A percentile compares a stretch with the other conserved stretches of the same genome.
Conservation (phyloP, 2,329 filamentous ascomycete species). For the Fusarium nodosum region DNA sequence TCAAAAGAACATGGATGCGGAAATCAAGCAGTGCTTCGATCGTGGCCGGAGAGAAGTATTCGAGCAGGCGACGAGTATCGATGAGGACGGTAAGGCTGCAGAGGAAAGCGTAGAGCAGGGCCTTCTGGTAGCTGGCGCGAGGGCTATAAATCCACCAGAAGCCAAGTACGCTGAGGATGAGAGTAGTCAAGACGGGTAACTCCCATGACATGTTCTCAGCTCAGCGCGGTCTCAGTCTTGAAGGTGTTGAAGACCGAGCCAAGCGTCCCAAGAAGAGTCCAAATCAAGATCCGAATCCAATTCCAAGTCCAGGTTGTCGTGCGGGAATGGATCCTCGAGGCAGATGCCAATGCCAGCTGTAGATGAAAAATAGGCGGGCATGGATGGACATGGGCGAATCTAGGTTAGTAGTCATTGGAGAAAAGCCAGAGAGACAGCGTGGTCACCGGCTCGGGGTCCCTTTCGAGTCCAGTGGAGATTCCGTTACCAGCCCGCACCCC, state of each 20-base stretch:
- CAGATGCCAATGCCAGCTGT: constrained; percentile 45
- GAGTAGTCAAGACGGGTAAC: constrained; percentile 57
- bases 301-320: constrained; percentile 37
- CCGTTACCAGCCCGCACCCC: too few species aligned
- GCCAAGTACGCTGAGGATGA: constrained; percentile 57
- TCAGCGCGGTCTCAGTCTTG: constrained; percentile 52
- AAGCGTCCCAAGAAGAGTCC: constrained; percentile 36
- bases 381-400: too few species aligned
- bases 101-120: constrained; percentile 52
- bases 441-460: too few species aligned
- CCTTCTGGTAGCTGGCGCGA: constrained; percentile 52
- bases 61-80: constrained; percentile 51
- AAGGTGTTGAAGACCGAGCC: constrained; percentile 44
- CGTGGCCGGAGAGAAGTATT: constrained; percentile 50
- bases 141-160: constrained; percentile 56
- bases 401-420: too few species aligned
- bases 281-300: constrained; percentile 23
- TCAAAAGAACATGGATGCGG: constrained; percentile 62
- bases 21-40: constrained; percentile 56
- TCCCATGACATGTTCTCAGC: constrained; percentile 62
- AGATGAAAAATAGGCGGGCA: too few species aligned
- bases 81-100: constrained; percentile 53
- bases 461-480: too few species aligned
- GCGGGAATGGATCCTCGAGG: constrained; percentile 43
- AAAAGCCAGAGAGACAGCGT: too few species aligned